Conservation (phyloP, 2,329 filamentous ascomycete species). For the Ophiostoma pallidulum region DNA sequence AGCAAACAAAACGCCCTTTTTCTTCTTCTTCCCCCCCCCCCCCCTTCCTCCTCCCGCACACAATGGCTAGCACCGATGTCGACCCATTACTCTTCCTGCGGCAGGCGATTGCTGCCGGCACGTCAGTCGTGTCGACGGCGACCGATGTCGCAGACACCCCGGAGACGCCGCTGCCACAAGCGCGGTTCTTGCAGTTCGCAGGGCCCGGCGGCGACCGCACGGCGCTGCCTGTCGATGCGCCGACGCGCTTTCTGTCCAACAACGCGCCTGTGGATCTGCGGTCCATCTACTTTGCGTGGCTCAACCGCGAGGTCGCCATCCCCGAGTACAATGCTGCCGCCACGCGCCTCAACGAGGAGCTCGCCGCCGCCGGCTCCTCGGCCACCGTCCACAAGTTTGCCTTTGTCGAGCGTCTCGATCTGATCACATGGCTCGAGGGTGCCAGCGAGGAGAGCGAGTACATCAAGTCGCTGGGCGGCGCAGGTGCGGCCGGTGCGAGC, state of each 20-base stretch:
- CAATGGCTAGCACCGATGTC: conserved; percentile 6
- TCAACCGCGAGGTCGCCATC: conserved; percentile 82
- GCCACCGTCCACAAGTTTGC: conserved; percentile 76
- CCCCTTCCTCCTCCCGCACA: background rate
- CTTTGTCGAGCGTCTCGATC: conserved; percentile 83
- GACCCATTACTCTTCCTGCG: conserved; percentile 80
- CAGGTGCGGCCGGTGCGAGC: conserved; percentile 34
- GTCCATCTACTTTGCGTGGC: conserved; percentile 93
- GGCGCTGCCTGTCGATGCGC: conserved; percentile 57
- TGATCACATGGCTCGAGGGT: conserved; percentile 89
- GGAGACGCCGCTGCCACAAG: conserved; percentile 59
- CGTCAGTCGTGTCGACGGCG: conserved; percentile 63
- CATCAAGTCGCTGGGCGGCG: conserved; percentile 72
- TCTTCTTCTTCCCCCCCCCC: background rate
- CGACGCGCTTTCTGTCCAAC: conserved; percentile 81
- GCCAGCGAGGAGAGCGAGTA: conserved; percentile 86
- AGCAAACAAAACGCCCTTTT: background rate
- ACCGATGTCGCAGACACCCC: conserved; percentile 54
- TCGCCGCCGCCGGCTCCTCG: conserved; percentile 43
- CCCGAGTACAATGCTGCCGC: conserved; percentile 85
- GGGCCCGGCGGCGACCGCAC: conserved; percentile 34
- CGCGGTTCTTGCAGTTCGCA: conserved; percentile 70
- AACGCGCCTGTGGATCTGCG: conserved; percentile 70
- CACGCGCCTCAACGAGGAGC: conserved; percentile 68
- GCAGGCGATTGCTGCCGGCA: conserved; percentile 64